Base-by-base conservation (phyloP, 768 basidiomycete species). In the Psilocybe azurescens region DNA sequence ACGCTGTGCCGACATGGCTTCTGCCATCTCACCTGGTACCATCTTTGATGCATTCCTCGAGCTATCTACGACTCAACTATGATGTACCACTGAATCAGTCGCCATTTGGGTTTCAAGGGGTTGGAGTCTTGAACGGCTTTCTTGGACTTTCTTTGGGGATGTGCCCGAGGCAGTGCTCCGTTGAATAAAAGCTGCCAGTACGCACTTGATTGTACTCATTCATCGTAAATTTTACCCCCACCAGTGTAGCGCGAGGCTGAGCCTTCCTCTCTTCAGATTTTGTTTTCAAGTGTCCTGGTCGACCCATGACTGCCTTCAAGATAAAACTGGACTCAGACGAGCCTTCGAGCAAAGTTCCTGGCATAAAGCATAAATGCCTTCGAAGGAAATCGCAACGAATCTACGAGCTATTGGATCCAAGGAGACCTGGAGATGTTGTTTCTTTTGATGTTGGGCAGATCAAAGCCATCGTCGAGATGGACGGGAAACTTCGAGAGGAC, bases 371-470 rank as follows among this genome's bases (percentile, higher is more conserved):
- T 24, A 55, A 33, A 28, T 65, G 64, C 32, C 62, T 68, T 16
- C 60, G 60, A 28, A 64, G 67, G 33, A 63, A 56, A 41, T 68
- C 67, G 29, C 39, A 41, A 32, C 52, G 62, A 41, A 65, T 52
- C 16, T 68, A 68, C 59, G 65, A 68, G 55, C 63, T 68, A n/a
- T 4, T 64, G n/a, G 56, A 68, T 51, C 67, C 67, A 48, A 59
- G 53, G 47, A 59, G 38, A 47, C 60, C 62, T 16, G 62, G 49
- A 55, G 64, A 59, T 24, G 48, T 57, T 18, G 24, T 60, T 36
- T 63, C 64, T n/a, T 68, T 65, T 48, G 67, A 68, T 53, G 50
- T 65, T 30, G 67, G 64, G 29, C 67, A 68, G 58, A 57, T 68
- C 46, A 68, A 49, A 49, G 60, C 64, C 33, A 68, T 68, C 32